Evolutionary conservation across 1,284 basidiomycete genomes (phyloP), one percentile per base, ranked within the genome.

Genomic region (Fomes fomentarius): DNA sequence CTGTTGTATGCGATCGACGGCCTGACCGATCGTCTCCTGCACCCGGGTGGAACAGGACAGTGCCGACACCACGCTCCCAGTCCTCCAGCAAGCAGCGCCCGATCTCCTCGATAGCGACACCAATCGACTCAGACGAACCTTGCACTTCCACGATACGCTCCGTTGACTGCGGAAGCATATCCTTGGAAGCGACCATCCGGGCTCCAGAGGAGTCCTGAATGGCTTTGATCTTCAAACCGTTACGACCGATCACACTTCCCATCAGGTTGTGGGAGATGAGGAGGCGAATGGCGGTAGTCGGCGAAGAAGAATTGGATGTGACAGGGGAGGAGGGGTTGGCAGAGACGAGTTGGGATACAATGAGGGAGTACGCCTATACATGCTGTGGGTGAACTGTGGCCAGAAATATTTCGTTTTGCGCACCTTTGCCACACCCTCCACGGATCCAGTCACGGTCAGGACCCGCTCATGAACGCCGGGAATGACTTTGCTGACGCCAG

Each of bases 191-290:
- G 54, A 97, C 93, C 89, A 99, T 95, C 54, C 96, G 88, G 21
- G 96, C 96, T 52, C 97, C 97, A 47, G 95, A 97, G 47, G 86
- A 82, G 74, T 99, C 97, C 72, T 99, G 97, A 72, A 99, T 99
- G 72, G 96, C 94, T 80, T 99, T 99, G 76, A 99, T 99, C 85
- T 98, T 99, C 72, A 93, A 87, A 62, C 97, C 97, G 56, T 79
- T 91, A 66, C 96, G 93, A 63, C 97, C 97, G 66, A 99, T 99
- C 74, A 99, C 94, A 53, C 95, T 96, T 51, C 97, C 97, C 97
- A 99, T 99, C 63, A 98, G 85, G 73, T 97, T 96, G 79, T 99
- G 96, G 50, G 95, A 97, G 71, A 99, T 94, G 67, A 99, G 86
- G 61, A 97, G 91, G 56, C 94, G 93, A 70, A 98, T 89, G 57